Evolutionary conservation across 768 basidiomycete species (phyloP), one percentile per base, ranked within the genome.

Genomic region (Lentinula sp.): DNA sequence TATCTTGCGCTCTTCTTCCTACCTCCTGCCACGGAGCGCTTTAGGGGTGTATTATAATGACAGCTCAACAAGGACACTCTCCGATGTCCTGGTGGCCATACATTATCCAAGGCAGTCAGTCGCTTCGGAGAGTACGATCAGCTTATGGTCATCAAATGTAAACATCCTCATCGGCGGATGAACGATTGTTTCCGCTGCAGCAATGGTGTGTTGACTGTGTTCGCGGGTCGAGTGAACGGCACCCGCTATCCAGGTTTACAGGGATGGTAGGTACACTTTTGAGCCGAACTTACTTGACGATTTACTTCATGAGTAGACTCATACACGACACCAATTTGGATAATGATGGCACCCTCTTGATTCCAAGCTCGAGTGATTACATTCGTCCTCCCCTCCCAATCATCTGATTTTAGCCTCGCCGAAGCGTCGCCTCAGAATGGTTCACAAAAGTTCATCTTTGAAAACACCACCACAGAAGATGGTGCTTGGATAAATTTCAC

Each of bases 401-500:
- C 63, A 5, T 57, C 63, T 3, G 50, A 63, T 28, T 20, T 63
- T 41, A 37, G 13, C 4, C n/a, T 63, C 36, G 63, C 63, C 18
- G 42, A 45, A 15, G 55, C 59, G 9, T 63, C 63, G 2, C 60
- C 60, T n/a, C n/a, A 5, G 4, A 12, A 56, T n/a, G 59, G 53
- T 2, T 36, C 42, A 4, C 33, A 54, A 18, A 41, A 32, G 18
- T 43, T 35, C 48, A 9, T 63, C 12, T 46, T n/a, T 12, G 18
- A 46, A 8, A 46, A 23, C 12, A 18, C 61, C 53, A 33, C 39
- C 20, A 13, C 4, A 2, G 33, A 60, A 3, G 5, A n/a, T 15
- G 59, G 9, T 39, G 59, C 36, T 16, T 63, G 63, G 63, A 53
- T 63, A 49, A 63, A 63, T 9, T 55, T 63, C n/a, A 57, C 59